Evolutionary conservation across 441 rosid species (phyloP).

Genomic region (Capsella rubella): DNA sequence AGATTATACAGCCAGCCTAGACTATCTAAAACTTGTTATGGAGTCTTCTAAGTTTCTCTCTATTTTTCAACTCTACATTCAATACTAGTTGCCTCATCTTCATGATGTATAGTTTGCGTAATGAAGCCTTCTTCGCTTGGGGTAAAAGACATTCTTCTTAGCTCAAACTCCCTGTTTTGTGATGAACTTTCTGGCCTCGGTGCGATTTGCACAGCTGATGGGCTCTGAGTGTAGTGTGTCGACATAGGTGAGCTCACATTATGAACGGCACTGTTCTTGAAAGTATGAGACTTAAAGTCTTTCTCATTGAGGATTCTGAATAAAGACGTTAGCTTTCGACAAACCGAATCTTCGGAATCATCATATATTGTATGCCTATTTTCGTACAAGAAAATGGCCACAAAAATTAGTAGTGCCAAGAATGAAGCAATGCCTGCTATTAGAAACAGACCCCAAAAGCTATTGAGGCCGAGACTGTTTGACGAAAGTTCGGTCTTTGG

Average conservation of each 20-base stretch:
- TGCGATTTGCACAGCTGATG: conserved; percentile 24
- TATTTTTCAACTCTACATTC: conserved; percentile 13
- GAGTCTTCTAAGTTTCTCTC: neutral
- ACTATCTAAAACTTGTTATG: neutral
- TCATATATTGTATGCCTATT: conserved; percentile 10
- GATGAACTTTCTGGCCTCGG: conserved; percentile 27
- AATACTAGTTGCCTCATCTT: conserved; percentile 17
- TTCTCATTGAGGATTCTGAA: conserved; percentile 38
- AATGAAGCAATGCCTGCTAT: conserved; percentile 52
- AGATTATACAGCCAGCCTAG: neutral
- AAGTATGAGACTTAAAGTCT: conserved; percentile 33
- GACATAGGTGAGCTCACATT: conserved; percentile 20
- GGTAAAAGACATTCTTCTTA: conserved; percentile 10
- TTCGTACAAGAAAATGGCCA: conserved; percentile 33
- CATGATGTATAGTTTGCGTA: neutral
- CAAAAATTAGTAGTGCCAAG: conserved; percentile 42
- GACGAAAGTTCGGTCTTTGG: conserved; percentile 34
- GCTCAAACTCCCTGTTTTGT: conserved; percentile 26
- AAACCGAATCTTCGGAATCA: conserved; percentile 12
- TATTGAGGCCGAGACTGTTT: conserved; percentile 44
- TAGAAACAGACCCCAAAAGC: conserved; percentile 61
- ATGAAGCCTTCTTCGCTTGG: conserved; percentile 14
- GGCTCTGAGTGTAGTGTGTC: conserved; percentile 20
- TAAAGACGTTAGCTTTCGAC: conserved; percentile 23
- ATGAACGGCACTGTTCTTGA: conserved; percentile 32